Evolutionary conservation across 257 asterid species (phyloP).

Genomic region (Mentha longifolia): DNA sequence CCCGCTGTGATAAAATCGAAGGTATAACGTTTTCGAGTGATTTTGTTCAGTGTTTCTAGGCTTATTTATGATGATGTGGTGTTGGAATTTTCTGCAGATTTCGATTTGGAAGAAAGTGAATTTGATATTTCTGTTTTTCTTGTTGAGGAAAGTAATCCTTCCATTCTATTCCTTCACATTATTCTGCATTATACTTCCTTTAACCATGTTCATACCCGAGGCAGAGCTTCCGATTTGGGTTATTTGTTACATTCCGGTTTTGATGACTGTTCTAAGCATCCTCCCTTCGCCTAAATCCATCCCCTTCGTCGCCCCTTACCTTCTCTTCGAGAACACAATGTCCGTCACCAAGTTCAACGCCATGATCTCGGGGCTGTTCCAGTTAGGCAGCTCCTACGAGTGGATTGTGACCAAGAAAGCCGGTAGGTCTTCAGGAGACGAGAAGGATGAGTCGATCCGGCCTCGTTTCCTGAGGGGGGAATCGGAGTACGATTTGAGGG

Average conservation of each 20-base stretch:
- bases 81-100: slow-evolving; percentile 46
- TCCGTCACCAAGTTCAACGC: slow-evolving; percentile 79
- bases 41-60: no score
- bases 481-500: slow-evolving; percentile 44
- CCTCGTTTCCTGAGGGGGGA: slow-evolving; percentile 43
- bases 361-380: slow-evolving; percentile 68
- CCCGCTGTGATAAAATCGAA: slow-evolving; percentile 62
- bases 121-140: slow-evolving; percentile 65
- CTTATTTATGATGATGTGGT: background rate
- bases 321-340: slow-evolving; percentile 73
- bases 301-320: slow-evolving; percentile 74
- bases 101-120: slow-evolving; percentile 70
- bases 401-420: slow-evolving; percentile 75
- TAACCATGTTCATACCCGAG: slow-evolving; percentile 74
- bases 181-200: slow-evolving; percentile 68
- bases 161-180: slow-evolving; percentile 79
- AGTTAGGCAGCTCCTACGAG: slow-evolving; percentile 70
- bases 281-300: slow-evolving; percentile 68
- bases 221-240: slow-evolving; percentile 68
- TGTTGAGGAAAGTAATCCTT: slow-evolving; percentile 67
- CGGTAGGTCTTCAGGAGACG: slow-evolving; percentile 61
- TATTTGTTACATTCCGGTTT: slow-evolving; percentile 59
- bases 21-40: slow-evolving; percentile 31
- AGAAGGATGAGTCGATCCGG: slow-evolving; percentile 28
- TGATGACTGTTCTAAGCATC: slow-evolving; percentile 61